A percentile compares a stretch with the other conserved stretches of the same genome.
phyloP scores from a whole-genome alignment of 2,329 filamentous ascomycete genomes.

The Verticillium isaacii region DNA sequence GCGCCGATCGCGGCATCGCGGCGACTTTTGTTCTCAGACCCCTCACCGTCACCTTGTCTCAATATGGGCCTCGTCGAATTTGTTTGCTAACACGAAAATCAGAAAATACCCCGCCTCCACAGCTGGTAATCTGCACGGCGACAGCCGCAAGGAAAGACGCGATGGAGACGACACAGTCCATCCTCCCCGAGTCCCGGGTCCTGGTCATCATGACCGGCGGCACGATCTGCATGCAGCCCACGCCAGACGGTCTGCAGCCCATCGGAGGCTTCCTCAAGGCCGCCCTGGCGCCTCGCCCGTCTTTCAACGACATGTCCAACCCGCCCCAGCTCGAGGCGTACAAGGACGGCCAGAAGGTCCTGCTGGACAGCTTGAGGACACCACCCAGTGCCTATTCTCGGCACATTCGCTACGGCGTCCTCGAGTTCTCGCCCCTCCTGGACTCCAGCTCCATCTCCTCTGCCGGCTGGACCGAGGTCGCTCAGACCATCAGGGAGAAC shows the following conservation, averaged over 20 bases:
- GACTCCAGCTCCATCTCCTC: constrained; percentile 90
- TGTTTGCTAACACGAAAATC: neutral
- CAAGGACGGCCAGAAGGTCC: constrained; percentile 41
- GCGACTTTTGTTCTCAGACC: no score
- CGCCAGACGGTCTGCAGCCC: constrained; percentile 73
- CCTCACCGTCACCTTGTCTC: no score
- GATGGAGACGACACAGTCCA: constrained; percentile 5
- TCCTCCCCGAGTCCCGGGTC: constrained; percentile 69
- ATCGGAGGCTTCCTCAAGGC: constrained; percentile 75
- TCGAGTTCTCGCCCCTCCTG: constrained; percentile 79
- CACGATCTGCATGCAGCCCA: constrained; percentile 87
- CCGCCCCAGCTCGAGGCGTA: constrained; percentile 49
- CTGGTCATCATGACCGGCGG: constrained; percentile 88
- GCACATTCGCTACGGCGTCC: constrained; percentile 76
- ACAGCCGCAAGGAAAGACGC: neutral
- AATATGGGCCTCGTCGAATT: neutral
- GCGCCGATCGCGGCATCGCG: no score
- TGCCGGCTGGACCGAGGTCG: constrained; percentile 80
- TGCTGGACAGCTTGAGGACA: constrained; percentile 68
- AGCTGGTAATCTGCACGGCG: neutral
- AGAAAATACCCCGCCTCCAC: neutral
- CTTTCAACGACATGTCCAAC: constrained; percentile 75
- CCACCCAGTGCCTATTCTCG: constrained; percentile 75
- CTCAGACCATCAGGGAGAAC: constrained; percentile 72
- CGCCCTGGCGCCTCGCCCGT: constrained; percentile 75